phyloP scores from a whole-genome alignment of 2,329 filamentous ascomycete species.

The Ophiostoma fasciatum region DNA sequence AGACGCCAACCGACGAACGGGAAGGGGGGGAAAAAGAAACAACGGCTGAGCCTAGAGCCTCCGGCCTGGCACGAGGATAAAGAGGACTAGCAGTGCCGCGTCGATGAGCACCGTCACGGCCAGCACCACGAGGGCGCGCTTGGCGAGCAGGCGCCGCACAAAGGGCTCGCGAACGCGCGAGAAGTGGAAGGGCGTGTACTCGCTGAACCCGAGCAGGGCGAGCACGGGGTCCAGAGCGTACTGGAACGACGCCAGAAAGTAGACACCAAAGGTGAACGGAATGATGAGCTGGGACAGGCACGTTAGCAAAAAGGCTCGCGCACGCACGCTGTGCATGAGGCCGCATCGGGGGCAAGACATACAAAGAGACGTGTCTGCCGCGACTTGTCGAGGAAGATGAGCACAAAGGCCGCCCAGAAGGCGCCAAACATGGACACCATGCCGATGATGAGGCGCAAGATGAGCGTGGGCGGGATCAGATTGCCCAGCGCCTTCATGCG shows the following conservation, averaged over 20 bases:
- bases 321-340: no score
- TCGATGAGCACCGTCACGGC: conserved; percentile 62
- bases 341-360: no score
- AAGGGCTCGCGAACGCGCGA: conserved; percentile 80
- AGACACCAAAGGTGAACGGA: conserved; percentile 83
- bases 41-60: conserved; percentile 47
- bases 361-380: conserved; percentile 57
- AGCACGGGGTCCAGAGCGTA: conserved; percentile 90
- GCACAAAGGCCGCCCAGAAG: conserved; percentile 86
- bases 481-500: conserved; percentile 92
- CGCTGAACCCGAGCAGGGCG: conserved; percentile 77
- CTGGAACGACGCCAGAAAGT: conserved; percentile 80
- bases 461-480: conserved; percentile 77
- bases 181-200: conserved; percentile 93
- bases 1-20: no score
- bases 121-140: conserved; percentile 70
- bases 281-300: conserved; percentile 43
- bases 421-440: conserved; percentile 77
- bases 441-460: conserved; percentile 73
- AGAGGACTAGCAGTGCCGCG: conserved; percentile 71
- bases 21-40: no score
- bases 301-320: conserved; percentile 18
- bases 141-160: conserved; percentile 69
- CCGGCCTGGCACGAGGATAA: conserved; percentile 89
- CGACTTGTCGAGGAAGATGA: conserved; percentile 77